Base-by-base conservation (phyloP, 139 green algal species). In the Spirogloea muscicola region DNA sequence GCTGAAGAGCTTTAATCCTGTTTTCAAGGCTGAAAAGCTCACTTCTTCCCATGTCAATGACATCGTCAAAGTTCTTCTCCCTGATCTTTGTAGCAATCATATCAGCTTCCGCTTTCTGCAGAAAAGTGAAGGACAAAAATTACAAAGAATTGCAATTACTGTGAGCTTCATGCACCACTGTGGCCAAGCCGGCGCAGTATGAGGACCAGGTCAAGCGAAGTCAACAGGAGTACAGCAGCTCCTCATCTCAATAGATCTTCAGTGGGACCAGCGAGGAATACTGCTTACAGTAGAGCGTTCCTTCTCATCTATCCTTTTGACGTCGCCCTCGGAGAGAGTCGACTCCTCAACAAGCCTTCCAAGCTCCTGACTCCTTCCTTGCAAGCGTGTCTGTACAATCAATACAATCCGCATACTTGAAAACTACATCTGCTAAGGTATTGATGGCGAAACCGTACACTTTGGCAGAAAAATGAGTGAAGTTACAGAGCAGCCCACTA, bases 1-100 rank as follows among this genome's bases (percentile, higher is more conserved):
- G 58, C 44, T 68, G 63, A 33, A 74, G 48, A 13, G 57, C n/a
- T 27, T 46, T 52, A 59, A 71, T 46, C 16, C 36, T 52, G 40
- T 81, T 74, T 72, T 87, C 59, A 44, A 51, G 13, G n/a, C 38
- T 13, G 37, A 49, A 27, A 39, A 82, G 21, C 27, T 74, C n/a
- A 6, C 38, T 29, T 18, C 34, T 61, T 7, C 39, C 37, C 44
- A 66, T 64, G 43, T 87, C 59, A 33, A 85, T 27, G 39, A 51
- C 41, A 13, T 41, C 62, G 2, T 74, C 62, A 0, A 52, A 66
- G 1, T 37, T 42, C 1, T 21, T 55, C 6, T 73, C 64, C 1
- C 39, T 25, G 18, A 73, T 25, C 33, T 68, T 27, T 5, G 49
- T n/a, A 5, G 64, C 64, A 0, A 66, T 21, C 4, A 34, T n/a